These are phyloP conservation scores for Trichothecium sympodiale DNA, from an alignment of 2,329 filamentous ascomycete genomes.

Conservation along the genomic window DNA sequence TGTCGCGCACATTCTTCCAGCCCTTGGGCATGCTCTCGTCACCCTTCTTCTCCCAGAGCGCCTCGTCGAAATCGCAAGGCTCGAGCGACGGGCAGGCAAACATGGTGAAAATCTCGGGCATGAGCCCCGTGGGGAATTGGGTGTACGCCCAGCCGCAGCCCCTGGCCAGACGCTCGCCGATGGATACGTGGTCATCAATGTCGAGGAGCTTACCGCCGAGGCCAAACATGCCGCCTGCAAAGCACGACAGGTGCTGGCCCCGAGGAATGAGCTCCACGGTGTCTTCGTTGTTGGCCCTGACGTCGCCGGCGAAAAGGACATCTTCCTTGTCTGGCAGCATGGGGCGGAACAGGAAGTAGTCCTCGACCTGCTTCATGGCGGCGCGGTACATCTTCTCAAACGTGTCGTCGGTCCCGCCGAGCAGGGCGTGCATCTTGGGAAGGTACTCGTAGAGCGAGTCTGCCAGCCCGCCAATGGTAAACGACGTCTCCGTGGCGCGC, in stretches of 20 bases:
- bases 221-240: conserved; percentile 56
- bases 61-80: conserved; percentile 24
- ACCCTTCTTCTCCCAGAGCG: conserved; percentile 12
- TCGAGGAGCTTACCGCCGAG: conserved; percentile 49
- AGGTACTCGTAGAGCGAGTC: conserved; percentile 57
- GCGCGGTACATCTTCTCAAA: conserved; percentile 27
- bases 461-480: conserved; percentile 43
- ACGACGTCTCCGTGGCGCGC: conserved; percentile 32
- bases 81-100: conserved; percentile 26
- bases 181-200: conserved; percentile 40
- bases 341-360: conserved; percentile 56
- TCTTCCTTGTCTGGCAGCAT: conserved; percentile 47
- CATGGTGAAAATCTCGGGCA: conserved; percentile 47
- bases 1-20: conserved; percentile 42
- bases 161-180: conserved; percentile 47
- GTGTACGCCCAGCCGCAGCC: conserved; percentile 56
- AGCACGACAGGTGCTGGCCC: conserved; percentile 51
- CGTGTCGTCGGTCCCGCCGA: conserved; percentile 41
- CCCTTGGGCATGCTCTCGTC: conserved; percentile 34
- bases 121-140: conserved; percentile 43
- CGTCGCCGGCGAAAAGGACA: conserved; percentile 51
- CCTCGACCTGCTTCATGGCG: conserved; percentile 44
- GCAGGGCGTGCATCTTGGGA: conserved; percentile 51
- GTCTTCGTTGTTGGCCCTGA: conserved; percentile 17
- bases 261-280: conserved; percentile 22